Conservation (phyloP, 1,284 basidiomycete species). For the Boletus mariae region DNA sequence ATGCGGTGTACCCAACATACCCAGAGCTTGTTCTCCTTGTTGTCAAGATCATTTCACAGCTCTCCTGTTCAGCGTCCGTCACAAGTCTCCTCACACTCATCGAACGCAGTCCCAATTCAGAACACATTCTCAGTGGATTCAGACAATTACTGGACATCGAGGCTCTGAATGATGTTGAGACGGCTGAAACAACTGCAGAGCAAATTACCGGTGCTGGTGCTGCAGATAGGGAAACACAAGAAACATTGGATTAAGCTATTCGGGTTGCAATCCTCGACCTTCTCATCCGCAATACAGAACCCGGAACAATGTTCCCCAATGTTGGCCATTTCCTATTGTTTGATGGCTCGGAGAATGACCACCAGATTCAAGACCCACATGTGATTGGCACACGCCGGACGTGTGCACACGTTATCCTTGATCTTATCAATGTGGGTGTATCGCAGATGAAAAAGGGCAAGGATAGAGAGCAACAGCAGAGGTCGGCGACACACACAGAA, state of each 20-base stretch:
- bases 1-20: slow-evolving; percentile 71
- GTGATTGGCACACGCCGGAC: slow-evolving; percentile 60
- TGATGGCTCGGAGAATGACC: slow-evolving; percentile 50
- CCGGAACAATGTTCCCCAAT: slow-evolving; percentile 71
- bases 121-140: slow-evolving; percentile 83
- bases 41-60: slow-evolving; percentile 71
- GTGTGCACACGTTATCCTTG: slow-evolving; percentile 52
- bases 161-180: slow-evolving; percentile 36
- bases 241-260: slow-evolving; percentile 64
- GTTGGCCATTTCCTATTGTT: slow-evolving; percentile 89
- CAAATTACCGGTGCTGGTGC: slow-evolving; percentile 68
- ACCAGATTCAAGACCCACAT: slow-evolving; percentile 71
- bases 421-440: slow-evolving; percentile 70
- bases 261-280: slow-evolving; percentile 83
- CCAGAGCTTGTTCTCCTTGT: slow-evolving; percentile 76
- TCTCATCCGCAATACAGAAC: slow-evolving; percentile 75
- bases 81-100: slow-evolving; percentile 77
- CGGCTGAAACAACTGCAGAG: slow-evolving; percentile 50
- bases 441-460: slow-evolving; percentile 51
- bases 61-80: slow-evolving; percentile 60
- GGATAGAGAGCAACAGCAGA: slow-evolving; percentile 38
- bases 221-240: slow-evolving; percentile 46
- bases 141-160: slow-evolving; percentile 66
- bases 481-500: slow-evolving; percentile 29
- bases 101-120: slow-evolving; percentile 80